Conservation (phyloP, 73 alveolate species). For the Paramecium sexaurelia region DNA sequence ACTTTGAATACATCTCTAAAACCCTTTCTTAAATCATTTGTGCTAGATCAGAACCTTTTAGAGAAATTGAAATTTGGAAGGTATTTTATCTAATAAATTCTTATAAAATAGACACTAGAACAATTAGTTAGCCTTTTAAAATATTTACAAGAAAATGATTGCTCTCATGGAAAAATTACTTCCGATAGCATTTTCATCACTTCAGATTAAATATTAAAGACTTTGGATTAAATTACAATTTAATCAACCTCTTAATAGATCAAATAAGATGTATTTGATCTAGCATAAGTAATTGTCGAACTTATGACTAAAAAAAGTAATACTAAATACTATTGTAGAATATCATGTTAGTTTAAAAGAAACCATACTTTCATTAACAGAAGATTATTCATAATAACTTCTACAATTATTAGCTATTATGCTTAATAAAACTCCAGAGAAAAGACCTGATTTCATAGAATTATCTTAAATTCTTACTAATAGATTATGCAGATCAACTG, state of each 20-base stretch:
- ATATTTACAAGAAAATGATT: background rate
- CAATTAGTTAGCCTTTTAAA: background rate
- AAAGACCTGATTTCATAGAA: constrained; percentile 30
- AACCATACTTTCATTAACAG: background rate
- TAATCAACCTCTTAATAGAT: background rate
- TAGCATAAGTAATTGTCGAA: background rate
- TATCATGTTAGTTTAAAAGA: background rate
- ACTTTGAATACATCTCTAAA: background rate
- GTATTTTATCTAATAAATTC: background rate
- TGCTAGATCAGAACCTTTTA: background rate
- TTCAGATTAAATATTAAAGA: background rate
- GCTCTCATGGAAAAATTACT: background rate
- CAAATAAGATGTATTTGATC: background rate
- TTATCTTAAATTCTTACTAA: background rate
- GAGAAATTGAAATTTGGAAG: constrained; percentile 10
- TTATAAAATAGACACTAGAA: background rate
- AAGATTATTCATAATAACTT: background rate
- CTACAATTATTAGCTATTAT: background rate
- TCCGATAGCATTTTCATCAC: background rate
- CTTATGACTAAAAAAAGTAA: constrained; percentile 1
- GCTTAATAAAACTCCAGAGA: background rate
- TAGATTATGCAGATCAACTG: background rate
- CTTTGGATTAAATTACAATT: background rate
- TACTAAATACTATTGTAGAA: background rate
- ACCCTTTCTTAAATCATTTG: background rate